A percentile compares a stretch with the other conserved stretches of the same genome.
These are phyloP conservation scores for Tritrichomonas musculus DNA, from an alignment of 208 protist genomes.

Conservation along the genomic window DNA sequence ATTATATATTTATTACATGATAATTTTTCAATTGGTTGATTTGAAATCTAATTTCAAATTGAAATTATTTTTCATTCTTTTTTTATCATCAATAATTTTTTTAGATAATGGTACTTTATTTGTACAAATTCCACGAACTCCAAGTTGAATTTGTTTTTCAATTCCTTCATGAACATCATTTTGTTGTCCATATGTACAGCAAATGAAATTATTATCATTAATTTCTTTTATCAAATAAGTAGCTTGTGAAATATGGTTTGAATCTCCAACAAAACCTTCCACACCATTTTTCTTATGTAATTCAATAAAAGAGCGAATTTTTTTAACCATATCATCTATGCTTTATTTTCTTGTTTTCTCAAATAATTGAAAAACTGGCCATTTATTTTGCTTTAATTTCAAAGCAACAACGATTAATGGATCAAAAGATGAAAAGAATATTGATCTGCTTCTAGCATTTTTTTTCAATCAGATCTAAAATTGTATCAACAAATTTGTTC, in stretches of 20 bases:
- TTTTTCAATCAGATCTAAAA: not conserved
- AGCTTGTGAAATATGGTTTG: not conserved
- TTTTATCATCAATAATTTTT: too few species aligned
- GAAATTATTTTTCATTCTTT: too few species aligned
- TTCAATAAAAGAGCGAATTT: not conserved
- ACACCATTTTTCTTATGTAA: not conserved
- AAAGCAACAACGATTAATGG: not conserved
- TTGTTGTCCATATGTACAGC: not conserved
- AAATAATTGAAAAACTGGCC: constrained; percentile 22
- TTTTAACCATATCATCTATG: not conserved
- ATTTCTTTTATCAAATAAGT: not conserved
- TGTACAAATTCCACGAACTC: not conserved
- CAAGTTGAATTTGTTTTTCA: not conserved
- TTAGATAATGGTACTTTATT: too few species aligned
- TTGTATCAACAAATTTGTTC: not conserved
- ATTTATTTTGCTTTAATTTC: not conserved
- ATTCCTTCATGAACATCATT: not conserved
- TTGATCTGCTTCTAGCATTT: not conserved
- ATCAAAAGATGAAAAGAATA: constrained; percentile 18
- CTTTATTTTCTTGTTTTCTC: not conserved
- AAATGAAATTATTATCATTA: not conserved
- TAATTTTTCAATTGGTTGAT: too few species aligned
- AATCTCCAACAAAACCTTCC: not conserved
- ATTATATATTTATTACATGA: too few species aligned
- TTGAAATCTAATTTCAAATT: too few species aligned